Evolutionary conservation across 1,139 yeast genomes (phyloP).

Genomic region (Candida pseudocylindracea): DNA sequence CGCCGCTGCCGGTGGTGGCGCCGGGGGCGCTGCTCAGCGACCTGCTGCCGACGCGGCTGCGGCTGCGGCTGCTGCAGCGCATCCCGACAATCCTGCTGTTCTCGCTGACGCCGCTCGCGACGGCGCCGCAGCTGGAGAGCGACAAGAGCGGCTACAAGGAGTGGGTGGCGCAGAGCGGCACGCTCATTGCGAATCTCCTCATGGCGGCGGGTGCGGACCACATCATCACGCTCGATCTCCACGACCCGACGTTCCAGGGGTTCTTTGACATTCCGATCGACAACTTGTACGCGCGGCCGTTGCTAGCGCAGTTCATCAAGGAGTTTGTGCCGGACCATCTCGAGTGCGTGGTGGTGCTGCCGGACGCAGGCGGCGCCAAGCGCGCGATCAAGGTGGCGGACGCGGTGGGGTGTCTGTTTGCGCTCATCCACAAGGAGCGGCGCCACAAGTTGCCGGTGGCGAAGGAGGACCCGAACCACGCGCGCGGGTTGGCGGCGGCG

Average conservation of each 20-base stretch:
- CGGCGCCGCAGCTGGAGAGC: neutral
- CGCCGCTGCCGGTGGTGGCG: neutral
- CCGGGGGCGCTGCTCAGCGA: neutral
- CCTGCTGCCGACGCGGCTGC: neutral
- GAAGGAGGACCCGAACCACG: neutral
- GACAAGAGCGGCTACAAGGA: neutral
- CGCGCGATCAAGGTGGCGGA: conserved; percentile 1
- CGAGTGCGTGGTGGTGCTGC: conserved; percentile 1
- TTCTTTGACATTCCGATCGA: conserved; percentile 1
- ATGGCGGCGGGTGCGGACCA: conserved; percentile 1
- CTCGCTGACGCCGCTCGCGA: neutral
- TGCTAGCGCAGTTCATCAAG: conserved; percentile 1
- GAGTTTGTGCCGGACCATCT: conserved; percentile 1
- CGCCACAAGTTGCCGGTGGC: neutral
- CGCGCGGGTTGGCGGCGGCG: too few species aligned
- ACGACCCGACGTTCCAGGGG: conserved; percentile 1
- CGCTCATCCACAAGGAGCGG: conserved; percentile 1
- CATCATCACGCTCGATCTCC: conserved; percentile 1
- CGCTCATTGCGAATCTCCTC: conserved; percentile 1
- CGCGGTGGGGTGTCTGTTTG: conserved; percentile 1
- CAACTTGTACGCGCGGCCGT: conserved; percentile 1
- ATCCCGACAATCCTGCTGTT: neutral
- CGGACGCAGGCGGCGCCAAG: conserved; percentile 1
- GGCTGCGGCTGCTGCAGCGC: neutral
- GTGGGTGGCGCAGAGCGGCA: conserved; percentile 1